These are phyloP conservation scores for Termitomyces sp. DNA, from an alignment of 768 basidiomycete genomes.

Conservation along the genomic window DNA sequence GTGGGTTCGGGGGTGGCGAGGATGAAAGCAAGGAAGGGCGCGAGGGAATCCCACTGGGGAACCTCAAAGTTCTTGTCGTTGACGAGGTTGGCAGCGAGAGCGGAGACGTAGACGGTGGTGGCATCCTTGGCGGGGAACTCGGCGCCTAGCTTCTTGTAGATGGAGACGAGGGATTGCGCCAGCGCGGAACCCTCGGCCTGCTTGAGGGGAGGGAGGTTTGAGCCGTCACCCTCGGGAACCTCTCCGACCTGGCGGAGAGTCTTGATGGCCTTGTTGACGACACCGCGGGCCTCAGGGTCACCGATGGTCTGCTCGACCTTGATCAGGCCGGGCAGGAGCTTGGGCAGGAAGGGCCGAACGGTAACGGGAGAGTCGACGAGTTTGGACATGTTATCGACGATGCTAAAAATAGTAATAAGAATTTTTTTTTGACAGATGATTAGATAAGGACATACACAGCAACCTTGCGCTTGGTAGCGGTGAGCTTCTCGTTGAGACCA, in stretches of 20 bases:
- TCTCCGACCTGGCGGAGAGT: conserved; percentile 96
- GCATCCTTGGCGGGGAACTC: conserved; percentile 54
- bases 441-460: conserved; percentile 69
- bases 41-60: conserved; percentile 81
- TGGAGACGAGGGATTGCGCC: conserved; percentile 59
- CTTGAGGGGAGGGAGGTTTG: conserved; percentile 86
- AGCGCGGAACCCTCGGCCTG: conserved; percentile 68
- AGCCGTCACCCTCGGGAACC: conserved; percentile 86
- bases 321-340: conserved; percentile 91
- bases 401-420: conserved; percentile 45
- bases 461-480: conserved; percentile 96
- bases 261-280: conserved; percentile 87
- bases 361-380: conserved; percentile 93
- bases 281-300: conserved; percentile 96
- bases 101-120: conserved; percentile 66
- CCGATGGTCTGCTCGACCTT: conserved; percentile 94
- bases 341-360: conserved; percentile 95
- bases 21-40: conserved; percentile 72
- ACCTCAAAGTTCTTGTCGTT: conserved; percentile 92
- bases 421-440: conserved; percentile 15
- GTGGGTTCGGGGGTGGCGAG: conserved; percentile 62
- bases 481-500: conserved; percentile 93
- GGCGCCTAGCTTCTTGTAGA: conserved; percentile 85
- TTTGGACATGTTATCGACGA: conserved; percentile 98
- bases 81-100: conserved; percentile 83